Conservation (phyloP, 176 grass and related monocot genomes). For the Cocos nucifera region DNA sequence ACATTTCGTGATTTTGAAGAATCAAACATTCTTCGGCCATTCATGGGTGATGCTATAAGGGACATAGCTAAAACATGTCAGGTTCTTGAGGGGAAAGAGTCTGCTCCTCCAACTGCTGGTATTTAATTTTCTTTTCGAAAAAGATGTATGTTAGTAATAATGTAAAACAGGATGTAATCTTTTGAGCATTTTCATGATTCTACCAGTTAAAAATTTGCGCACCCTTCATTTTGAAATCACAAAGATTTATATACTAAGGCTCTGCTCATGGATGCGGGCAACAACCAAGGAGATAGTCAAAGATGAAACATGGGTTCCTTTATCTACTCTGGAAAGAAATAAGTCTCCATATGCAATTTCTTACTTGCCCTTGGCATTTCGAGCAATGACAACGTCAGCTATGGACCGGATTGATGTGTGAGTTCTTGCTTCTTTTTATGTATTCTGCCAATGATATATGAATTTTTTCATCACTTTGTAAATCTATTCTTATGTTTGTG, state of each 20-base stretch:
- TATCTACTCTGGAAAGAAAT: conserved; percentile 85
- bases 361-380: conserved; percentile 79
- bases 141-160: no score
- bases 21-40: conserved; percentile 73
- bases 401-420: conserved; percentile 86
- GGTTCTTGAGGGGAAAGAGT: conserved; percentile 87
- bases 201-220: conserved; percentile 73
- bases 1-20: conserved; percentile 96
- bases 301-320: conserved; percentile 78
- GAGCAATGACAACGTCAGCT: conserved; percentile 57
- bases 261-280: conserved; percentile 86
- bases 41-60: conserved; percentile 78
- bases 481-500: no score
- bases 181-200: conserved; percentile 5
- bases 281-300: conserved; percentile 76
- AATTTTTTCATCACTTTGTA: no score
- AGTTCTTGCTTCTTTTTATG: conserved; percentile 14
- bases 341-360: conserved; percentile 97
- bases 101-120: conserved; percentile 76
- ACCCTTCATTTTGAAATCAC: conserved; percentile 81
- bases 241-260: conserved; percentile 83
- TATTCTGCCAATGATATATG: no score
- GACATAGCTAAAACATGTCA: conserved; percentile 86
- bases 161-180: no score
- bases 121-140: conserved; percentile 22